Evolutionary conservation across 1,284 basidiomycete species (phyloP).

Genomic region (Macrocybe sp.): DNA sequence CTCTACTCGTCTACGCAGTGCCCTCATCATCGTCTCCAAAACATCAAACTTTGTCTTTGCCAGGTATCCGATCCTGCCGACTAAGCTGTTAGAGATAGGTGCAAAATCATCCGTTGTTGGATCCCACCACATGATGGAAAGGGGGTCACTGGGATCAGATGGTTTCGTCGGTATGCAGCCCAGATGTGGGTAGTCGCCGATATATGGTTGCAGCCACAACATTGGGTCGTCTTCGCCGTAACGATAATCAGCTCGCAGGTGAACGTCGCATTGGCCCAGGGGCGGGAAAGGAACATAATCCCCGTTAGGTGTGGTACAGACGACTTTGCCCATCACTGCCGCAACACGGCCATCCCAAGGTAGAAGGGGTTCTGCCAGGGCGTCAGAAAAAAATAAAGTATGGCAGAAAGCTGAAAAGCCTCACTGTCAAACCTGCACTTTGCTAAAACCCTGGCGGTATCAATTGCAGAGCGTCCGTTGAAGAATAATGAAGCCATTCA

Average conservation of each 20-base stretch:
- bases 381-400: too few relatives aligned
- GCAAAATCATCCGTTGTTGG: not conserved
- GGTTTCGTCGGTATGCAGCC: not conserved
- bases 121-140: not conserved
- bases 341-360: too few relatives aligned
- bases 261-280: not conserved
- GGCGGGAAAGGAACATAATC: not conserved
- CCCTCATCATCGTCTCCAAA: not conserved
- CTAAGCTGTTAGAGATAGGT: not conserved
- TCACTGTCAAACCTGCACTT: too few relatives aligned
- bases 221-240: not conserved
- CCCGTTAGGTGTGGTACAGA: too few relatives aligned
- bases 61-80: not conserved
- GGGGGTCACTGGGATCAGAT: not conserved
- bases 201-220: not conserved
- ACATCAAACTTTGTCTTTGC: not conserved
- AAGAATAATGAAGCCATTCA: too few relatives aligned
- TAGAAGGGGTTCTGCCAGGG: too few relatives aligned
- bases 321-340: too few relatives aligned
- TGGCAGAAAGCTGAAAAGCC: too few relatives aligned
- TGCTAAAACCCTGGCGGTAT: too few relatives aligned
- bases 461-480: too few relatives aligned
- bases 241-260: not conserved
- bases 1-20: not conserved
- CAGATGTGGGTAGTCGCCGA: not conserved